Percentiles rank a stretch among this genome's conserved stretches.
Conservation (phyloP, 1,139 yeast genomes). For the Hansenula lynferdii region DNA sequence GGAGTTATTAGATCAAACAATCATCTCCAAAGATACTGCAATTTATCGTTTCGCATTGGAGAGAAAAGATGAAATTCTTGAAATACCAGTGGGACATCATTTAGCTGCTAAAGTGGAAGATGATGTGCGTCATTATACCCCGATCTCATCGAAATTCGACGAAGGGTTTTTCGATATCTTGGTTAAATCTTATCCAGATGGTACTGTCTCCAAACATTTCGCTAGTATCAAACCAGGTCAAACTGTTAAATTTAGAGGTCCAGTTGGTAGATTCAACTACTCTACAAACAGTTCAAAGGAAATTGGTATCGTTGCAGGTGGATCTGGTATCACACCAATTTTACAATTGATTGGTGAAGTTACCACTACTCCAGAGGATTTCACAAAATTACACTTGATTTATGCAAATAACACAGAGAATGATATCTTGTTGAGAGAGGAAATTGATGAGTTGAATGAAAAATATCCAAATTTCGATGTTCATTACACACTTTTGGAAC, state of each 20-base stretch:
- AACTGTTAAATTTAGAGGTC: constrained; percentile 68
- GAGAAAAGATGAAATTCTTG: constrained; percentile 54
- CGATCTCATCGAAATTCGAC: constrained; percentile 66
- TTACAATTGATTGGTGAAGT: constrained; percentile 56
- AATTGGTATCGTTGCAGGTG: constrained; percentile 74
- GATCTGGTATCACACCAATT: constrained; percentile 78
- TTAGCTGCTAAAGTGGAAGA: constrained; percentile 57
- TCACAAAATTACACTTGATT: constrained; percentile 53
- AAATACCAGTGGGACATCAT: constrained; percentile 72
- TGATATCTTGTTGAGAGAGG: constrained; percentile 65
- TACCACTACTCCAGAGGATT: constrained; percentile 63
- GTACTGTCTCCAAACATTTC: constrained; percentile 59
- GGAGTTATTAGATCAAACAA: constrained; percentile 67
- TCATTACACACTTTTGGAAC: constrained; percentile 38
- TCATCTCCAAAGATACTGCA: constrained; percentile 63
- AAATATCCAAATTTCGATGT: constrained; percentile 59
- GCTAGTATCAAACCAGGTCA: constrained; percentile 62
- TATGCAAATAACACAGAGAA: constrained; percentile 74
- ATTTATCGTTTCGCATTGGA: constrained; percentile 66
- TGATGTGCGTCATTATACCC: constrained; percentile 64
- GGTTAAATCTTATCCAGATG: constrained; percentile 68
- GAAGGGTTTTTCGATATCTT: constrained; percentile 69
- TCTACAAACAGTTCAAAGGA: constrained; percentile 53
- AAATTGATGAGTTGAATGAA: constrained; percentile 60
- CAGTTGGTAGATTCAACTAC: constrained; percentile 69